Base-by-base conservation (phyloP, 2,329 filamentous ascomycete genomes). In the Hymenoscyphus fructigenus region DNA sequence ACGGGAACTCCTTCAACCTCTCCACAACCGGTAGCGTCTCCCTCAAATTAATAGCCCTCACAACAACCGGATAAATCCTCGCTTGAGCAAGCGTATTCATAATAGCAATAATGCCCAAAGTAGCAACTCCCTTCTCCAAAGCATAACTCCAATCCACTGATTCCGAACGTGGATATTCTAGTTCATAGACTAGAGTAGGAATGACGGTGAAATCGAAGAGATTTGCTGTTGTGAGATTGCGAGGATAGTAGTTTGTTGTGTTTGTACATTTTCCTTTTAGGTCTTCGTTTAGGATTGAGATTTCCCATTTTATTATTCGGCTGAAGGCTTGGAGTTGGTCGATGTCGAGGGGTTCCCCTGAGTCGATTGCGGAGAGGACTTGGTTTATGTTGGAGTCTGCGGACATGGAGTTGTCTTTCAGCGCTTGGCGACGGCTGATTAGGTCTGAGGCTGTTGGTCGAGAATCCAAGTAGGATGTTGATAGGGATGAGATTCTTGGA, bases 61-160 rank as follows among this genome's bases (percentile, higher is more conserved):
- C 84, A 1, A 93, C 88, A 0, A 91, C 85, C 0, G 91, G 91
- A 72, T 92, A 93, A 69, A 93, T 92, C 72, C 86, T 91, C 26
- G 88, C 84, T 77, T 93, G 90, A 0, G 88, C 90, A 60, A 93
- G 82, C 74, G 92, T 86, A 67, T 92, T 89, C 91, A 93, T 93
- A 67, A 92, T 86, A 72, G 89, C 88, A 47, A 93, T 85, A 63
- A 91, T 82, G 6, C 91, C 91, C 65, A 93, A 84, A 17, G 88
- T 89, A 1, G 91, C 91, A 0, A 82, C 81, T 1, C 83, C 78
- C 76, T 93, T 93, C 76, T 93, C 91, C 6, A 84, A 82, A 3
- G 92, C 89, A 72, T 93, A 93, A 69, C 79, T 81, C 90, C 90
- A 92, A 76, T 90, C 87, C 68, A 91, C 89, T 4, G 76, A 80